Conservation (phyloP, 768 basidiomycete species). For the Boletus speciosus region DNA sequence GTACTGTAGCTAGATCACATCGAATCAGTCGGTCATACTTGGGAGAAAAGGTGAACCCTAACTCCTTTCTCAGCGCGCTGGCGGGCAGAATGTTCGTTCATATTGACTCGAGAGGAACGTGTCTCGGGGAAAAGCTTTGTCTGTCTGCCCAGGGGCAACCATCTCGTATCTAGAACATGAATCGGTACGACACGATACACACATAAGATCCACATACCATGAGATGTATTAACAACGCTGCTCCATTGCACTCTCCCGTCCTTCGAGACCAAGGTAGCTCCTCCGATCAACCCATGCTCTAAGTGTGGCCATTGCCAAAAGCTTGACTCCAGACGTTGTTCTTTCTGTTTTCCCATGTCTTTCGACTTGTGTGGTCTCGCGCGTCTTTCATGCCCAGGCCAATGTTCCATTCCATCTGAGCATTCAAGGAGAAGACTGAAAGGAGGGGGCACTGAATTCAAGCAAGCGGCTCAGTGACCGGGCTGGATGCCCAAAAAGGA, state of each 20-base stretch:
- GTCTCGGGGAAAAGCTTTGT: conserved; percentile 59
- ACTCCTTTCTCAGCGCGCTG: conserved; percentile 69
- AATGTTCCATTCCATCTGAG: conserved; percentile 73
- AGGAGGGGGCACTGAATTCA: conserved; percentile 22
- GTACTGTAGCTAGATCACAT: conserved; percentile 56
- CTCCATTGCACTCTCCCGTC: conserved; percentile 52
- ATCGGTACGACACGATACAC: conserved; percentile 3
- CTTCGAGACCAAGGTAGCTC: conserved; percentile 49
- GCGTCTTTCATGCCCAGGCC: conserved; percentile 54
- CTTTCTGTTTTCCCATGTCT: conserved; percentile 23
- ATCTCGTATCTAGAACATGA: conserved; percentile 27
- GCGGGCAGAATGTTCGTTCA: conserved; percentile 33
- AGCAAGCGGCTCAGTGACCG: conserved; percentile 1
- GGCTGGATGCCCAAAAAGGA: conserved; percentile 14
- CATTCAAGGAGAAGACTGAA: not conserved
- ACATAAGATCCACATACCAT: conserved; percentile 17
- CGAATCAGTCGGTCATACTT: not conserved
- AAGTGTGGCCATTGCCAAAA: conserved; percentile 50
- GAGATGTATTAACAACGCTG: conserved; percentile 33
- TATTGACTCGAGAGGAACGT: conserved; percentile 34
- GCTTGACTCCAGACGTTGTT: conserved; percentile 26
- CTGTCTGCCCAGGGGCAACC: conserved; percentile 31
- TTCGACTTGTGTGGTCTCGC: conserved; percentile 23
- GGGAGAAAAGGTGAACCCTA: conserved; percentile 14
- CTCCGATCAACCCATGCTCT: conserved; percentile 53